These are phyloP conservation scores for Huiozyma naganishii DNA, from an alignment of 805 yeast species.

Conservation along the genomic window DNA sequence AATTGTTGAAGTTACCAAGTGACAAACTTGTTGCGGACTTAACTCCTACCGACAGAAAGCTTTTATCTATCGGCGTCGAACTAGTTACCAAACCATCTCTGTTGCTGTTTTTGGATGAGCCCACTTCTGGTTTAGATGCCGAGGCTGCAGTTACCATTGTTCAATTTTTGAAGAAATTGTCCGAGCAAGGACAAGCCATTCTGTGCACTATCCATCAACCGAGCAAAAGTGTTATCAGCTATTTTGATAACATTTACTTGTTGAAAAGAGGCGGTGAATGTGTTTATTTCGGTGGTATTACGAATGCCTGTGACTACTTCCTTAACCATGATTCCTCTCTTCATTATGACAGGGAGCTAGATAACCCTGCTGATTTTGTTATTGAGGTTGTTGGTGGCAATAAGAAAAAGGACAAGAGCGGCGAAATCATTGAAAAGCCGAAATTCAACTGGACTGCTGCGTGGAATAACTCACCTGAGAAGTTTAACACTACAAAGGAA, in stretches of 20 bases:
- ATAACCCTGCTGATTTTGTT: slow-evolving; percentile 71
- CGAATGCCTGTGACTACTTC: slow-evolving; percentile 40
- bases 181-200: slow-evolving; percentile 45
- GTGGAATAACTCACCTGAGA: slow-evolving; percentile 17
- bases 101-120: slow-evolving; percentile 47
- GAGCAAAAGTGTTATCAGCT: slow-evolving; percentile 47
- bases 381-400: slow-evolving; percentile 52
- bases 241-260: slow-evolving; percentile 49
- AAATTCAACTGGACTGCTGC: slow-evolving; percentile 10
- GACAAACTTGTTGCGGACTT: slow-evolving; percentile 40
- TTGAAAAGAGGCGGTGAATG: slow-evolving; percentile 64
- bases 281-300: slow-evolving; percentile 64
- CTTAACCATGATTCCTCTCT: slow-evolving; percentile 51
- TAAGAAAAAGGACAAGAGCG: slow-evolving; percentile 37
- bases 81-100: slow-evolving; percentile 45
- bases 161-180: slow-evolving; percentile 39
- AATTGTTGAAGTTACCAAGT: slow-evolving; percentile 33
- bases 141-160: slow-evolving; percentile 51
- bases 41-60: slow-evolving; percentile 45
- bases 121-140: slow-evolving; percentile 51
- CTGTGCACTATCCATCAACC: slow-evolving; percentile 61
- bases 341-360: slow-evolving; percentile 36
- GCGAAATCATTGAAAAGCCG: slow-evolving; percentile 7
- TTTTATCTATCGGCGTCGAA: slow-evolving; percentile 45
- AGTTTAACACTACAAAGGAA: slow-evolving; percentile 1